Evolutionary conservation across 2,329 filamentous ascomycete species (phyloP).

Genomic region (Penicillium sp.): DNA sequence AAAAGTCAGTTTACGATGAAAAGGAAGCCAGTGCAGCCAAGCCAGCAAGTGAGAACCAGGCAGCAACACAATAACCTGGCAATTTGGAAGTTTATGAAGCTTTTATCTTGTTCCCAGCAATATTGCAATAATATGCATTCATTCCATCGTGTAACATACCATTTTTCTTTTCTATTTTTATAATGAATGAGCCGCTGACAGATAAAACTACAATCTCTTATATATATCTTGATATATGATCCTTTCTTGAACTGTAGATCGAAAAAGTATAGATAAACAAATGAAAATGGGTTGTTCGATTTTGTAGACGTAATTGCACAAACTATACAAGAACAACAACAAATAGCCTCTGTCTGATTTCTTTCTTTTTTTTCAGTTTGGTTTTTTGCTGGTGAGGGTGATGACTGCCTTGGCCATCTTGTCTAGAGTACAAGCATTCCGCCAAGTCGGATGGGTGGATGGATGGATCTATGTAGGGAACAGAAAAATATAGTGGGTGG

Average conservation of each 20-base stretch:
- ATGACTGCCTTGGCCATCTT: background rate
- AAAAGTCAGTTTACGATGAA: constrained; percentile 33
- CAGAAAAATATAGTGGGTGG: background rate
- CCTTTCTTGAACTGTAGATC: background rate
- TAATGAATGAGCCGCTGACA: background rate
- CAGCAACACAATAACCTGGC: constrained; percentile 37
- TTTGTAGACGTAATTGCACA: constrained; percentile 10
- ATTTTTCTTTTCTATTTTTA: background rate
- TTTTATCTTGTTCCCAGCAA: background rate
- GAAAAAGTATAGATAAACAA: background rate
- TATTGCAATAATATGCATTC: background rate
- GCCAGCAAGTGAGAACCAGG: constrained; percentile 46
- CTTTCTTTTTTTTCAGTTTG: background rate
- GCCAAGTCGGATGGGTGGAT: background rate
- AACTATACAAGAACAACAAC: constrained; percentile 13
- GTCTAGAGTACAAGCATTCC: constrained; percentile 12
- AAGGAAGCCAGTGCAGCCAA: constrained; percentile 35
- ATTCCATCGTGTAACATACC: background rate
- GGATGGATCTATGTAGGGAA: background rate
- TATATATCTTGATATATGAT: background rate
- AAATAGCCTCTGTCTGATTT: constrained; percentile 1
- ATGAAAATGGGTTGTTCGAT: constrained; percentile 1
- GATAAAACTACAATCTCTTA: background rate
- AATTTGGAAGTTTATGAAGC: background rate
- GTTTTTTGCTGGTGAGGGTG: background rate